Evolutionary conservation across 2,329 filamentous ascomycete genomes (phyloP).

Genomic region (Colletotrichum sidae): DNA sequence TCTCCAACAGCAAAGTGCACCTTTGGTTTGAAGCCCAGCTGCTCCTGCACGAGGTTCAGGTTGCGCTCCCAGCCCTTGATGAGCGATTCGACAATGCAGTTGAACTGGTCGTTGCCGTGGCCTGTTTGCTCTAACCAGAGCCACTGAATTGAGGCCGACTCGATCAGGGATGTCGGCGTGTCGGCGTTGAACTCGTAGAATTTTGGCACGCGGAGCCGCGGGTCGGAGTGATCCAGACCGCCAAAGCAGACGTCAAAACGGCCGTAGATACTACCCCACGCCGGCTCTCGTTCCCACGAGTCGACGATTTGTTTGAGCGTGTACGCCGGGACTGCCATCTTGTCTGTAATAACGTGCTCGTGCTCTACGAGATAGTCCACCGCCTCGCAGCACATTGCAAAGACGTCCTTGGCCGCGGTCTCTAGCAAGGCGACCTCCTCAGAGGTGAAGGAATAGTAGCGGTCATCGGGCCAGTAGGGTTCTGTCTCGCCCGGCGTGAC

Average conservation of each 20-base stretch:
- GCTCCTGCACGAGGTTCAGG: neutral
- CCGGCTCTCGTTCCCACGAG: conserved; percentile 7
- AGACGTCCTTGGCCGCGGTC: conserved; percentile 6
- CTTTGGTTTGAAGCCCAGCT: conserved; percentile 7
- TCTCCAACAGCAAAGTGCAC: conserved; percentile 7
- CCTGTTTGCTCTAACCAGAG: conserved; percentile 20
- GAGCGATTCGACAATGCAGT: neutral
- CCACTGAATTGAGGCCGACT: conserved; percentile 19
- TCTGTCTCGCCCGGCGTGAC: conserved; percentile 1
- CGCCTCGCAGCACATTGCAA: conserved; percentile 25
- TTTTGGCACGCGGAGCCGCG: conserved; percentile 8
- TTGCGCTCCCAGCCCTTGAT: conserved; percentile 18
- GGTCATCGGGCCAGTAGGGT: conserved; percentile 21
- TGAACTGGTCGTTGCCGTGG: conserved; percentile 14
- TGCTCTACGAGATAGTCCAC: conserved; percentile 17
- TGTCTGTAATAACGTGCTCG: conserved; percentile 2
- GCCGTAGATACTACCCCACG: conserved; percentile 25
- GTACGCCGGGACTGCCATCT: conserved; percentile 17
- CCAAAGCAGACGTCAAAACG: conserved; percentile 26
- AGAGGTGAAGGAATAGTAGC: conserved; percentile 17
- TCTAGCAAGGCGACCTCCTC: conserved; percentile 13
- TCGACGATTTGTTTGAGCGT: neutral
- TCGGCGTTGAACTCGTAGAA: conserved; percentile 30
- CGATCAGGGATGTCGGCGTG: conserved; percentile 6
- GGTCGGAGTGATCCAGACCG: conserved; percentile 6